Conservation (phyloP, 1,284 basidiomycete genomes). For the Puccinia coronata region DNA sequence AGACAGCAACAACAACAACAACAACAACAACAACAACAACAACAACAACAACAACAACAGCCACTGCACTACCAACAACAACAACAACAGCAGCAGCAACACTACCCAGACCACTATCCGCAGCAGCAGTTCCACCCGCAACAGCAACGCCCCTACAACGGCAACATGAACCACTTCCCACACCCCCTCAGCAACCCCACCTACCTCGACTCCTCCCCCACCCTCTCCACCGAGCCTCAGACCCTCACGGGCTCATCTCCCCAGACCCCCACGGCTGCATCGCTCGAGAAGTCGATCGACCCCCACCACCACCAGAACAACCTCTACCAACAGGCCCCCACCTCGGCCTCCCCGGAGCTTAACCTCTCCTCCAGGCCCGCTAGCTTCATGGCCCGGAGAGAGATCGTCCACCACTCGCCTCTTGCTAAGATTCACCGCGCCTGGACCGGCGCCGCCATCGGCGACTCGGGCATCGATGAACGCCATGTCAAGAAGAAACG, state of each 20-base stretch:
- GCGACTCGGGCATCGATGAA: conserved; percentile 35
- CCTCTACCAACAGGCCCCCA: conserved; percentile 19
- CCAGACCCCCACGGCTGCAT: conserved; percentile 5
- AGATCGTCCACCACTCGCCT: conserved; percentile 20
- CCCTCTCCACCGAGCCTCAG: conserved; percentile 5
- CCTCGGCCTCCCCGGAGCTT: conserved; percentile 13
- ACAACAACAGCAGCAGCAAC: not conserved
- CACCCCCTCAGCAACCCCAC: conserved; percentile 45
- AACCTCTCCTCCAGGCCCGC: conserved; percentile 5
- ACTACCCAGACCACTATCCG: not conserved
- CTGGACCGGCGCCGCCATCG: conserved; percentile 44
- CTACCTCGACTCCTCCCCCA: conserved; percentile 38
- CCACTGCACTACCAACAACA: no score
- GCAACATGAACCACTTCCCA: conserved; percentile 20
- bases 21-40: not conserved
- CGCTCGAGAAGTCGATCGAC: conserved; percentile 16
- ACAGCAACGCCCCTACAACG: conserved; percentile 7
- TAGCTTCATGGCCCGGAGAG: conserved; percentile 3
- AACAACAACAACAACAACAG: conserved; percentile 13
- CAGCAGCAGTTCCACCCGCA: not conserved
- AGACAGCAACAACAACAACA: not conserved
- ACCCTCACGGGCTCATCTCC: conserved; percentile 10
- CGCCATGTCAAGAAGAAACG: conserved; percentile 51
- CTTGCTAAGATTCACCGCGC: conserved; percentile 34
- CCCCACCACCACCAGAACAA: conserved; percentile 20